phyloP scores from a whole-genome alignment of 148 eudicot species.

The Bassia scoparia region DNA sequence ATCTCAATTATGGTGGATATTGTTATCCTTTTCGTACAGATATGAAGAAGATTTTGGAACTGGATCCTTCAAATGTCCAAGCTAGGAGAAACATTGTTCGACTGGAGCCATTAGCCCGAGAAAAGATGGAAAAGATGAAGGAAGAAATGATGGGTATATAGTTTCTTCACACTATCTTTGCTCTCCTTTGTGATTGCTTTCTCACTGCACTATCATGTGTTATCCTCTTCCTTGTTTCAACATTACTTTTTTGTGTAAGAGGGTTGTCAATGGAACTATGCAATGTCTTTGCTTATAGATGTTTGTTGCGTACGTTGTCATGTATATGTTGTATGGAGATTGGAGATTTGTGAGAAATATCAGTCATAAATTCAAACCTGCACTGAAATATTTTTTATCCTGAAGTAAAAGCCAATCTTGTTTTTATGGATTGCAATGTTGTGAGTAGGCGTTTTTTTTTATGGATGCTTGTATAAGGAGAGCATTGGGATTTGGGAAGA shows the following conservation, averaged over 20 bases:
- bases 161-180: conserved; percentile 3
- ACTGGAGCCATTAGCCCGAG: conserved; percentile 83
- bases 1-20: conserved; percentile 5
- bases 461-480: no score
- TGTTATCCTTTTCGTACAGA: conserved; percentile 34
- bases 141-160: conserved; percentile 88
- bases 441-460: no score
- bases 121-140: conserved; percentile 90
- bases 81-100: conserved; percentile 72
- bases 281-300: not conserved
- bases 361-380: not conserved
- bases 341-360: not conserved
- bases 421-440: no score
- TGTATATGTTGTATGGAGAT: not conserved
- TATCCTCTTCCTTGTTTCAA: not conserved
- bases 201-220: not conserved
- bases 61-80: conserved; percentile 74
- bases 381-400: not conserved
- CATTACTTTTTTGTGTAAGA: not conserved
- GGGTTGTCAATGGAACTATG: not conserved
- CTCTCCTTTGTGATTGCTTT: not conserved
- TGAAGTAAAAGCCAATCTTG: not conserved
- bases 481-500: no score
- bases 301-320: not conserved
- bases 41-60: conserved; percentile 71